Conservation (phyloP, 495 filamentous ascomycete species). For the Hyaloscypha finlandica region DNA sequence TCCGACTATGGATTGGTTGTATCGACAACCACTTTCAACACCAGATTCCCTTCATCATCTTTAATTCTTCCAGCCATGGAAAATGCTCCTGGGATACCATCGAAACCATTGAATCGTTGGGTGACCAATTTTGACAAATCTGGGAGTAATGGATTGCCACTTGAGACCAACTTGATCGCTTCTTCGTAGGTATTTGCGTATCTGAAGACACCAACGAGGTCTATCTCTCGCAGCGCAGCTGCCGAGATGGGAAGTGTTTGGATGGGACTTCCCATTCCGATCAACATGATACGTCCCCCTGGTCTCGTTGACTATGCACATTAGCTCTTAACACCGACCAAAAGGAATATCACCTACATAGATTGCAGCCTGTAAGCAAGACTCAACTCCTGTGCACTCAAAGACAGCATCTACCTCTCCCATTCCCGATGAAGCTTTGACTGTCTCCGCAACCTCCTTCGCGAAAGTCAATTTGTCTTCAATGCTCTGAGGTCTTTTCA, state of each 20-base stretch:
- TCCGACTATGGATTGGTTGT: constrained; percentile 27
- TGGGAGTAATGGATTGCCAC: constrained; percentile 53
- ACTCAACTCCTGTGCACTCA: constrained; percentile 90
- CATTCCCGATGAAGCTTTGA: constrained; percentile 44
- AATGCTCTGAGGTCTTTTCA: constrained; percentile 53
- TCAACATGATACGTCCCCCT: constrained; percentile 80
- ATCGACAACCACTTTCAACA: constrained; percentile 57
- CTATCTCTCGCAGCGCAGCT: constrained; percentile 86
- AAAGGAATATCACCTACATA: constrained; percentile 53
- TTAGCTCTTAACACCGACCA: background rate
- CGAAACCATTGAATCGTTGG: constrained; percentile 57
- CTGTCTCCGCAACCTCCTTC: constrained; percentile 56
- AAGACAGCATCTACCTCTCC: constrained; percentile 78
- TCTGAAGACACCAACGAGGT: constrained; percentile 87
- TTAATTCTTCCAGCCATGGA: constrained; percentile 53
- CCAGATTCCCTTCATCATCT: constrained; percentile 52
- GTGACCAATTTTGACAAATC: constrained; percentile 70
- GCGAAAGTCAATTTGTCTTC: constrained; percentile 63
- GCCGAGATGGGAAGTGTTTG: constrained; percentile 85
- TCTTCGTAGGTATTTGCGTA: constrained; percentile 84
- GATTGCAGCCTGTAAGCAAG: constrained; percentile 85
- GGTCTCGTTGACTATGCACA: constrained; percentile 59
- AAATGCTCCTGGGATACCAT: constrained; percentile 47
- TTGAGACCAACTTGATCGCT: constrained; percentile 72
- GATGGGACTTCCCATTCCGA: constrained; percentile 93